Evolutionary conservation across 2,329 filamentous ascomycete species (phyloP).

Genomic region (Tricladium varicosporioides): DNA sequence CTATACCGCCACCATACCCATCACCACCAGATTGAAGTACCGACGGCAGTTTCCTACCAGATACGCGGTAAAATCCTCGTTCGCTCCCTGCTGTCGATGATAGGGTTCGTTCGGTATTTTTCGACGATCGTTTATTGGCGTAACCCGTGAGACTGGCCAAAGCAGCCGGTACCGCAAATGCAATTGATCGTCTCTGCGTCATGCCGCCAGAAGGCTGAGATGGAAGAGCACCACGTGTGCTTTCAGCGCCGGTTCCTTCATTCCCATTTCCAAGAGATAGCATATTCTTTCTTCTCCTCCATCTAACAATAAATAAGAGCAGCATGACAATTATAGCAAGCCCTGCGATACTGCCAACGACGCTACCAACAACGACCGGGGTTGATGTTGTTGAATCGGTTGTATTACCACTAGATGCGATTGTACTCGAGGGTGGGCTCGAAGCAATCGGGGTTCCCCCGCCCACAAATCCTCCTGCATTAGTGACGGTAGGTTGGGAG

Average conservation of each 20-base stretch:
- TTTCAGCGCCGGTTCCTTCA: slow-evolving; percentile 34
- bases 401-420: slow-evolving; percentile 19
- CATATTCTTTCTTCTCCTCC: slow-evolving; percentile 49
- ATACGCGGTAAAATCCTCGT: slow-evolving; percentile 62
- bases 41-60: slow-evolving; percentile 62
- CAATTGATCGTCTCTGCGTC: slow-evolving; percentile 44
- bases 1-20: slow-evolving; percentile 53
- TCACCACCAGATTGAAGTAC: slow-evolving; percentile 62
- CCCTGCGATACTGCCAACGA: slow-evolving; percentile 47
- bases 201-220: slow-evolving; percentile 36
- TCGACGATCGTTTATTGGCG: slow-evolving; percentile 34
- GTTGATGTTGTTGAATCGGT: slow-evolving; percentile 22
- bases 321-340: slow-evolving; percentile 55
- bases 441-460: slow-evolving; percentile 14
- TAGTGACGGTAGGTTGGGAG: slow-evolving; percentile 8
- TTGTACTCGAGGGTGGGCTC: slow-evolving; percentile 20
- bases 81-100: slow-evolving; percentile 44
- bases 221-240: slow-evolving; percentile 25
- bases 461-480: slow-evolving; percentile 6
- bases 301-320: slow-evolving; percentile 50
- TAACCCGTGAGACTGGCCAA: slow-evolving; percentile 45
- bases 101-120: slow-evolving; percentile 33
- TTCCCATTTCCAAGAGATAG: slow-evolving; percentile 43
- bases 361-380: slow-evolving; percentile 30
- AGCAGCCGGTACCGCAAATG: slow-evolving; percentile 48